Evolutionary conservation across 352 stramenopile species (phyloP).

Genomic region (Phytophthora fragariae): DNA sequence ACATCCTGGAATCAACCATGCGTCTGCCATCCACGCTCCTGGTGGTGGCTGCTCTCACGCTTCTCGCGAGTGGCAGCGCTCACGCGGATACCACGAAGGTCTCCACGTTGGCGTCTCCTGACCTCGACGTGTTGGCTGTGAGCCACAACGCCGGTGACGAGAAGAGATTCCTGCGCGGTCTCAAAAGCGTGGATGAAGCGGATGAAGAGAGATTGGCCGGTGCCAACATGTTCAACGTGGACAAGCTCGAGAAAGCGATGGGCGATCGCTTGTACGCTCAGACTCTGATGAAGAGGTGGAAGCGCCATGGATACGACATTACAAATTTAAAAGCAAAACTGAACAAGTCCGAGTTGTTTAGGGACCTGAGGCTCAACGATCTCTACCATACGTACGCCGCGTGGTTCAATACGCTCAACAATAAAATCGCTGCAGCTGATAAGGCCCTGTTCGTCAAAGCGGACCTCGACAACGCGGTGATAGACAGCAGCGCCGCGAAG

Average conservation of each 20-base stretch:
- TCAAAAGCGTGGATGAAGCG: not conserved
- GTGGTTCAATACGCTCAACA: not conserved
- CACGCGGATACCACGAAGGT: not conserved
- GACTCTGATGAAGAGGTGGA: conserved; percentile 15
- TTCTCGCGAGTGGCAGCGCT: not conserved
- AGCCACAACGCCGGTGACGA: not conserved
- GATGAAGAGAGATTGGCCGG: conserved; percentile 1
- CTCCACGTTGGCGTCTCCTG: not conserved
- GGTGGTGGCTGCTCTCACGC: not conserved
- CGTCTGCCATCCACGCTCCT: not conserved
- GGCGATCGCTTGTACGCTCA: conserved; percentile 11
- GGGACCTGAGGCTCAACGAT: not conserved
- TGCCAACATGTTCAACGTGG: conserved; percentile 9
- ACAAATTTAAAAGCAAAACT: not conserved
- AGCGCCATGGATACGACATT: not conserved
- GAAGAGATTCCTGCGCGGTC: not conserved
- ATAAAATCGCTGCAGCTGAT: not conserved
- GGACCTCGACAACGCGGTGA: not conserved
- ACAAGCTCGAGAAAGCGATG: conserved; percentile 12
- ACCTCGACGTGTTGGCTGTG: not conserved
- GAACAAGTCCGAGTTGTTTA: not conserved
- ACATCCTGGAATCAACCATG: not conserved
- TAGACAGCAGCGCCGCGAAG: not conserved
- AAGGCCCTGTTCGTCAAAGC: conserved; percentile 5
- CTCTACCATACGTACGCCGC: not conserved